A percentile compares a stretch with the other conserved stretches of the same genome.
Conservation (phyloP, 352 stramenopile species). For the Phytophthora ramorum region DNA sequence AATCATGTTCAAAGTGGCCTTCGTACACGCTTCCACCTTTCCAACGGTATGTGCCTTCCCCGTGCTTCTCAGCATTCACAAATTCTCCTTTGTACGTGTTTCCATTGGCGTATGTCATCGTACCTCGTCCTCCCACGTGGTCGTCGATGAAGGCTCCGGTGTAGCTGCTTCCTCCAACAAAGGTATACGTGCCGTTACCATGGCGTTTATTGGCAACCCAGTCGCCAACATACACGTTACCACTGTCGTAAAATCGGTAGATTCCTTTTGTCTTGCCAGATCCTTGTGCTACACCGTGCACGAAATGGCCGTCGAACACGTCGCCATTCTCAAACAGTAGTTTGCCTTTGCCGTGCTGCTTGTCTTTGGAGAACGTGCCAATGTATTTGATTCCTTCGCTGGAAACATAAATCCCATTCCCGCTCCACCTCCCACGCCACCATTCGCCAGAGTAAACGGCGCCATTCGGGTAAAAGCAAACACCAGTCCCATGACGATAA, state of each 20-base stretch:
- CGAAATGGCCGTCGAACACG: slow-evolving; percentile 75
- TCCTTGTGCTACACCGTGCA: slow-evolving; percentile 56
- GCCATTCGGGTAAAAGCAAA: slow-evolving; percentile 83
- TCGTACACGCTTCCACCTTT: slow-evolving; percentile 81
- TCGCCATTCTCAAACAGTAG: slow-evolving; percentile 82
- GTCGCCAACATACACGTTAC: slow-evolving; percentile 73
- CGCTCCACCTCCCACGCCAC: slow-evolving; percentile 65
- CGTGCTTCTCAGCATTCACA: slow-evolving; percentile 70
- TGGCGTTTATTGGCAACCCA: slow-evolving; percentile 77
- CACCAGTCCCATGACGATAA: slow-evolving; percentile 66
- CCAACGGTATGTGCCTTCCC: slow-evolving; percentile 67
- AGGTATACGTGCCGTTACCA: slow-evolving; percentile 73
- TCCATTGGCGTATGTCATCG: slow-evolving; percentile 86
- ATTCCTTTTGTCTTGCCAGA: slow-evolving; percentile 58
- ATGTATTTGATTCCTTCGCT: slow-evolving; percentile 76
- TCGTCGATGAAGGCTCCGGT: slow-evolving; percentile 63
- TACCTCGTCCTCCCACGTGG: slow-evolving; percentile 78
- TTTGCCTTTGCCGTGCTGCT: slow-evolving; percentile 72
- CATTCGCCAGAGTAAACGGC: slow-evolving; percentile 77
- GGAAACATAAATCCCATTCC: slow-evolving; percentile 70
- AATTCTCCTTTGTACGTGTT: slow-evolving; percentile 83
- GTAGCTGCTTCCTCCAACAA: slow-evolving; percentile 65
- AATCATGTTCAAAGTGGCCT: slow-evolving; percentile 70
- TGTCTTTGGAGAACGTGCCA: slow-evolving; percentile 61
- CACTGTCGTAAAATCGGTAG: slow-evolving; percentile 71